phyloP scores from a whole-genome alignment of 192 early-diverging fungal genomes.

The Coemansia sp. region DNA sequence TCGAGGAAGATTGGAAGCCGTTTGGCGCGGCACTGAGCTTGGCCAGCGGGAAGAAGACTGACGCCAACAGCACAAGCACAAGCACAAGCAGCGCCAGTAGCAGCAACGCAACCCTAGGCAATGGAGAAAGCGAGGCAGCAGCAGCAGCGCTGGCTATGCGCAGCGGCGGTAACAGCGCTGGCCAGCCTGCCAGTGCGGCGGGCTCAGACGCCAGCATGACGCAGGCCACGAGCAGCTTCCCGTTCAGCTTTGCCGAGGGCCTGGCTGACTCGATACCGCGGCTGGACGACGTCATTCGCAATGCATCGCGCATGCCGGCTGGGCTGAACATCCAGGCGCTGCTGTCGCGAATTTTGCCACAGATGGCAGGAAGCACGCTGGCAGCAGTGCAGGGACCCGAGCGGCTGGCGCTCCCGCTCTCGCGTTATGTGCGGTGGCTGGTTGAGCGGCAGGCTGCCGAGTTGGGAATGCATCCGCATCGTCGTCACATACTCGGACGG shows the following conservation, averaged over 20 bases:
- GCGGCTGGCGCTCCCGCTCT: constrained; percentile 40
- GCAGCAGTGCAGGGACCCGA: constrained; percentile 28
- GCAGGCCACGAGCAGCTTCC: constrained; percentile 3
- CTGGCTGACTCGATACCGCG: constrained; percentile 43
- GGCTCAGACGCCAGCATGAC: background rate
- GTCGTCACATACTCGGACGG: background rate
- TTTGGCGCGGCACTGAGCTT: constrained; percentile 24
- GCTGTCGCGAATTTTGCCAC: constrained; percentile 43
- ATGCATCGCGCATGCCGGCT: constrained; percentile 29
- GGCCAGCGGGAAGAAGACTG: constrained; percentile 1
- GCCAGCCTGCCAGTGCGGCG: background rate
- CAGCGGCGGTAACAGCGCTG: too few species aligned
- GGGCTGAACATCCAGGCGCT: constrained; percentile 41
- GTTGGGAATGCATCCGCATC: constrained; percentile 9
- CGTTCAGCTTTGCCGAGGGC: constrained; percentile 30
- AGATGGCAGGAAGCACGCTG: constrained; percentile 17
- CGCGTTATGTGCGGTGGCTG: constrained; percentile 37
- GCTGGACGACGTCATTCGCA: constrained; percentile 31
- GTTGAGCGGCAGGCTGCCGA: constrained; percentile 17
- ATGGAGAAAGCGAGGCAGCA: background rate
- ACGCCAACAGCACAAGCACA: background rate
- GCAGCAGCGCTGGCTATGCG: background rate
- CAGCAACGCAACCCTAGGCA: background rate
- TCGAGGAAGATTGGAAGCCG: constrained; percentile 36
- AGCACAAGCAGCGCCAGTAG: background rate